These are phyloP conservation scores for Trichosanthes truncata DNA, from an alignment of 306 rosid species.

Conservation along the genomic window DNA sequence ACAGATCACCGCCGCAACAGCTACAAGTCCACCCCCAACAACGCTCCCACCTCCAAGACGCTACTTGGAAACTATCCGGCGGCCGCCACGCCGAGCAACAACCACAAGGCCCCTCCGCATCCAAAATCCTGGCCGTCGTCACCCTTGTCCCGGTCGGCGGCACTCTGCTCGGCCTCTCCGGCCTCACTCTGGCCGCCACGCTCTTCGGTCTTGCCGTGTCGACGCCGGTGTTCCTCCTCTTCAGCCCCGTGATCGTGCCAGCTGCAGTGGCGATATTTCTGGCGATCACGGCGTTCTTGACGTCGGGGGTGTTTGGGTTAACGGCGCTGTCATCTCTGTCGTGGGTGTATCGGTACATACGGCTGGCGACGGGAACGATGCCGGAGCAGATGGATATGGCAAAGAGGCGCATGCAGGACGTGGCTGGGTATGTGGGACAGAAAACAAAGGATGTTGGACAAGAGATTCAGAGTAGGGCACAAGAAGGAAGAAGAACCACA, in stretches of 20 bases:
- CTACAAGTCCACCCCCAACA: constrained; percentile 36
- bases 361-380: constrained; percentile 14
- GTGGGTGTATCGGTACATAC: constrained; percentile 31
- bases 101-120: constrained; percentile 17
- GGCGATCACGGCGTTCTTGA: constrained; percentile 22
- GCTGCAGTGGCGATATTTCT: constrained; percentile 20
- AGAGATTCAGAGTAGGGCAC: constrained; percentile 34
- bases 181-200: constrained; percentile 26
- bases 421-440: constrained; percentile 38
- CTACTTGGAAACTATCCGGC: neutral
- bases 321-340: constrained; percentile 35
- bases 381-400: constrained; percentile 30
- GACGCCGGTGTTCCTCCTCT: constrained; percentile 36
- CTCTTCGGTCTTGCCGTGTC: constrained; percentile 28
- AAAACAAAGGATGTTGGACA: constrained; percentile 56
- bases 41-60: neutral
- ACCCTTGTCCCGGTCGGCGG: constrained; percentile 28
- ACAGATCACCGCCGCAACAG: constrained; percentile 23
- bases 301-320: constrained; percentile 29
- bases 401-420: constrained; percentile 31
- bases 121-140: constrained; percentile 19
- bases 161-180: constrained; percentile 25
- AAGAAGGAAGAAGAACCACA: constrained; percentile 33
- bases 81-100: neutral
- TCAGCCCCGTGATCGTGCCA: constrained; percentile 49